Conservation (phyloP, 345 rosid species). For the Theobroma cacao region DNA sequence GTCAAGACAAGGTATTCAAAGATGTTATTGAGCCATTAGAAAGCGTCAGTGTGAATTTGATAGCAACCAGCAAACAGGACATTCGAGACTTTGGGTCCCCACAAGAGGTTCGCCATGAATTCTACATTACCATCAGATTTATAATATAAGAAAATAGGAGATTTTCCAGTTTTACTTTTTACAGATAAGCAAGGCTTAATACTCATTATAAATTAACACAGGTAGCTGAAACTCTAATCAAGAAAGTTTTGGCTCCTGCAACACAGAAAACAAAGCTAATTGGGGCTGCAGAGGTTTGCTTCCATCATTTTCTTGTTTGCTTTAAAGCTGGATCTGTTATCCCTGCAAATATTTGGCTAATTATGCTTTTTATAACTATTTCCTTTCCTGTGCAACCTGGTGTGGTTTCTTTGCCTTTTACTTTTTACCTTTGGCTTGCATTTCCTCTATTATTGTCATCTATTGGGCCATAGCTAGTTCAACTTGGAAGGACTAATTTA, state of each 20-base stretch:
- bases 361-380: not conserved
- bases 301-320: not conserved
- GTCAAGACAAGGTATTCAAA: slow-evolving; percentile 92
- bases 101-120: slow-evolving; percentile 53
- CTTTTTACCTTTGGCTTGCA: not conserved
- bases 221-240: slow-evolving; percentile 84
- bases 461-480: not conserved
- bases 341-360: not conserved
- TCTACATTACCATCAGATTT: not conserved
- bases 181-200: not conserved
- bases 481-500: not conserved
- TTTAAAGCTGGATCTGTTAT: not conserved
- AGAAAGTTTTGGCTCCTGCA: slow-evolving; percentile 79
- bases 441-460: not conserved
- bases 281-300: slow-evolving; percentile 66
- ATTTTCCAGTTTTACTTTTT: not conserved
- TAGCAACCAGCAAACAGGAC: slow-evolving; percentile 67
- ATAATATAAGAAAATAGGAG: not conserved
- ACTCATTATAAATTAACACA: slow-evolving; percentile 28
- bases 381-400: not conserved
- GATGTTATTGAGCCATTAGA: slow-evolving; percentile 95
- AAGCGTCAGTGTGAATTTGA: slow-evolving; percentile 64
- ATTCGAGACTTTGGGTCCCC: slow-evolving; percentile 87
- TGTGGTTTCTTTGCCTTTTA: not conserved
- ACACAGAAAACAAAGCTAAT: slow-evolving; percentile 76